Conservation (phyloP, 2,329 filamentous ascomycete species). For the Berkeleyomyces rouxiae region DNA sequence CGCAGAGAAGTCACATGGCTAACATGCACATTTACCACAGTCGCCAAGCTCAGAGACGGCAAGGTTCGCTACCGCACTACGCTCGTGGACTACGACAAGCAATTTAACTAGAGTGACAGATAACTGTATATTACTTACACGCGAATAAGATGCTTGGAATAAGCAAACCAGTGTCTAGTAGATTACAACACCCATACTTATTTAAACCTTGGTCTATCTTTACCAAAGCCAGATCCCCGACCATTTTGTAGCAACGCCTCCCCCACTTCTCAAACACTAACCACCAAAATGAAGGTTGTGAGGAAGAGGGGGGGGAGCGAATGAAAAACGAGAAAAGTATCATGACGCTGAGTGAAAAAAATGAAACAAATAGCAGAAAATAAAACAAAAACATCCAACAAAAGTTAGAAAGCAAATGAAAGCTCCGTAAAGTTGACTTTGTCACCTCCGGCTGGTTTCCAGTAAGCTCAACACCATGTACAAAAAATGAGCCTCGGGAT, state of each 20-base stretch:
- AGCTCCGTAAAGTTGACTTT: background rate
- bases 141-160: background rate
- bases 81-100: constrained; percentile 16
- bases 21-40: constrained; percentile 1
- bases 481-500: background rate
- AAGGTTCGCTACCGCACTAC: constrained; percentile 17
- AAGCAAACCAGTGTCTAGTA: background rate
- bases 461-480: background rate
- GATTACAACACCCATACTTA: background rate
- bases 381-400: background rate
- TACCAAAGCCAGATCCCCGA: no score
- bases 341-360: background rate
- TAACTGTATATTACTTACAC: background rate
- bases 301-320: background rate
- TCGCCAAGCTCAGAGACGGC: constrained; percentile 4
- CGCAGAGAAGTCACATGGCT: background rate
- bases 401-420: background rate
- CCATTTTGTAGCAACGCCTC: background rate
- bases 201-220: background rate
- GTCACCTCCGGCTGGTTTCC: background rate
- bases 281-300: background rate
- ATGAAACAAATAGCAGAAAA: background rate
- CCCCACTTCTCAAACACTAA: background rate
- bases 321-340: background rate
- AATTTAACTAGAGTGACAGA: constrained; percentile 11